Evolutionary conservation across 1,284 basidiomycete genomes (phyloP), one percentile per base, ranked within the genome.

Genomic region (Malassezia brasiliensis): DNA sequence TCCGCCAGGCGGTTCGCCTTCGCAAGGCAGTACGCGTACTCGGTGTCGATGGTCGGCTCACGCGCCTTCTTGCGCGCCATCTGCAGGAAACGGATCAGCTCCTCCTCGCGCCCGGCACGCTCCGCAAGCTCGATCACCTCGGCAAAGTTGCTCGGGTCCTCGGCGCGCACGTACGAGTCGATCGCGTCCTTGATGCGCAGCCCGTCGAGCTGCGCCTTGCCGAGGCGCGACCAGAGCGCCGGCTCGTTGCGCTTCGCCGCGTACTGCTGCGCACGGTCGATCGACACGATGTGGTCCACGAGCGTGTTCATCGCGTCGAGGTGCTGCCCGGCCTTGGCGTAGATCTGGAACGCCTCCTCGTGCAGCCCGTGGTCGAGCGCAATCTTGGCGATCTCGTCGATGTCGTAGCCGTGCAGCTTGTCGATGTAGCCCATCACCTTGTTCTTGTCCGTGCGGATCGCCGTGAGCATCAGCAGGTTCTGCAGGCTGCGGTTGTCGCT

Each of bases 361-460:
- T 87, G 90, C 53, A 99, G 79, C 28, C 89, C 88, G 72, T 98
- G 87, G 68, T 98, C 93, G 51, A 88, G 93, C 2, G 94, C 91
- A 74, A 98, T 96, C 79, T 86, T 86, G 45, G 94, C 90, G 60
- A 99, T 98, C 74, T 98, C 91, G 50, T 83, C 84, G 48, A 86
- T 82, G 71, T 99, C 93, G 75, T 96, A 98, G 73, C 91, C 90
- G 74, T 88, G 83, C 19, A 99, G 82, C 76, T 93, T 93, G 80
- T 93, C 90, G 79, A 99, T 98, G 77, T 96, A 98, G 45, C 86
- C 85, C 72, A 96, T 90, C 37, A 98, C 94, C 78, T 96, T 96
- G 76, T 90, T 91, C 80, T 94, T 96, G 79, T 98, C 94, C 19
- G 93, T 89, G 61, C 91, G 87, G 69, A 99, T 88, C 36, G 94